These are phyloP conservation scores for Sporothrix protearum DNA, from an alignment of 2,329 filamentous ascomycete genomes.

Conservation along the genomic window DNA sequence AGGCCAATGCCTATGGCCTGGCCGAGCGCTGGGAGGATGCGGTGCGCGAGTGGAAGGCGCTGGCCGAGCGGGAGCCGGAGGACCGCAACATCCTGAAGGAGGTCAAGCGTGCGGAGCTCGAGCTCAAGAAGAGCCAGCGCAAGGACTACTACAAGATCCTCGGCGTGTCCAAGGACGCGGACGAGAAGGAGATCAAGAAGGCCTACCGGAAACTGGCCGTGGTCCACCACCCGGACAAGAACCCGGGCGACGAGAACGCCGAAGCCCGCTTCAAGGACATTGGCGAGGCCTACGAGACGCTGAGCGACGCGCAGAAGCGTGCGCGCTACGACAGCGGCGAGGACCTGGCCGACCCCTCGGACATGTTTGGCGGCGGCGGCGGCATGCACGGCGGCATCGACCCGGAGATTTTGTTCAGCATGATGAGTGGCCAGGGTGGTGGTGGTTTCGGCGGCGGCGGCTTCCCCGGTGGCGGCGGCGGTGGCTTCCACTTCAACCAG, in stretches of 20 bases:
- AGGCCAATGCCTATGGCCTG: slow-evolving; percentile 82
- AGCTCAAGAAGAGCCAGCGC: slow-evolving; percentile 93
- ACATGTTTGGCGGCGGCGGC: slow-evolving; percentile 72
- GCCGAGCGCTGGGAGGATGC: slow-evolving; percentile 90
- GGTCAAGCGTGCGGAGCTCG: slow-evolving; percentile 83
- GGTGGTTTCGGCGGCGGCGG: slow-evolving; percentile 47
- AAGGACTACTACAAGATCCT: slow-evolving; percentile 99
- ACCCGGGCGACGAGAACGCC: slow-evolving; percentile 77
- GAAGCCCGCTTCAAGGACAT: slow-evolving; percentile 97
- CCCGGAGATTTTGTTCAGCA: slow-evolving; percentile 75
- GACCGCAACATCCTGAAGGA: slow-evolving; percentile 80
- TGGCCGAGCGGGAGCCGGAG: slow-evolving; percentile 76
- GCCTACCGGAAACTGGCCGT: slow-evolving; percentile 95
- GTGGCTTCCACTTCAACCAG: slow-evolving; percentile 52
- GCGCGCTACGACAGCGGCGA: slow-evolving; percentile 89
- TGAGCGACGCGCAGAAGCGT: slow-evolving; percentile 92
- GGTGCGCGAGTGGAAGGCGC: slow-evolving; percentile 80
- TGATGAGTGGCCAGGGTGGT: slow-evolving; percentile 67
- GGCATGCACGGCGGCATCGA: slow-evolving; percentile 66
- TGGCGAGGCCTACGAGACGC: slow-evolving; percentile 91
- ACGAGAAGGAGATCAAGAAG: slow-evolving; percentile 85
- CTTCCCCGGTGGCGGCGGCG: slow-evolving; percentile 44
- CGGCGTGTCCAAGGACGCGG: slow-evolving; percentile 78
- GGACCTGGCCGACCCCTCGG: slow-evolving; percentile 80
- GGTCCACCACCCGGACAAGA: slow-evolving; percentile 95